phyloP scores from a whole-genome alignment of 2,329 filamentous ascomycete genomes.

The Colletotrichum scovillei region DNA sequence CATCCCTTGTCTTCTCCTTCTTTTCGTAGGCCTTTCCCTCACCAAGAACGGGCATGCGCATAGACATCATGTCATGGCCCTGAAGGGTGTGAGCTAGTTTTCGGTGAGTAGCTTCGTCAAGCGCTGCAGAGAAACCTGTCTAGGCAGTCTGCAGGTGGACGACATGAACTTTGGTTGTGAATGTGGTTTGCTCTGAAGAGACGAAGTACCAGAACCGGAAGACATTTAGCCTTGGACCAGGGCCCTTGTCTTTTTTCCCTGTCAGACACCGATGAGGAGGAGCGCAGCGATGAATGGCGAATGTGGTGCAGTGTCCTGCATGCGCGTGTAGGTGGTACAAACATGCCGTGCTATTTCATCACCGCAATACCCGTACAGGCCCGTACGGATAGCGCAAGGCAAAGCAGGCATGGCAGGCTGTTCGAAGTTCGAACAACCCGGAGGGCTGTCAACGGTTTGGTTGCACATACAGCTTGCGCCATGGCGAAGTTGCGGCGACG shows the following conservation, averaged over 20 bases:
- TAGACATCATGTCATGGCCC: not conserved
- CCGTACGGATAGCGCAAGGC: slow-evolving; percentile 9
- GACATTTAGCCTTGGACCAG: not conserved
- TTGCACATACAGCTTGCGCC: not conserved
- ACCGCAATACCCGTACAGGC: slow-evolving; percentile 6
- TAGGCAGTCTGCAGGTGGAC: not conserved
- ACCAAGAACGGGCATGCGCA: not conserved
- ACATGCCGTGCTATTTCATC: not conserved
- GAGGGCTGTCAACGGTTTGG: slow-evolving; percentile 10
- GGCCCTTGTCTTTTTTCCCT: slow-evolving; percentile 15
- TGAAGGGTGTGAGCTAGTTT: not conserved
- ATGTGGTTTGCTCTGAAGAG: not conserved
- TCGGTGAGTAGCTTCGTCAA: slow-evolving; percentile 5
- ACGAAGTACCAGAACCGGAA: not conserved
- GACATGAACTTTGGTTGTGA: slow-evolving; percentile 1
- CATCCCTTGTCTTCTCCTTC: not conserved
- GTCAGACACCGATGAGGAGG: slow-evolving; percentile 9
- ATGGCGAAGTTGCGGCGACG: not conserved
- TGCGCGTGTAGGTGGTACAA: slow-evolving; percentile 24
- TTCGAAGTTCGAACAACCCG: not conserved
- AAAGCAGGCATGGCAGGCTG: slow-evolving; percentile 8
- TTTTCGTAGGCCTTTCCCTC: not conserved
- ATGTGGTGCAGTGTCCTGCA: slow-evolving; percentile 23
- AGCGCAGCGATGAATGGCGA: slow-evolving; percentile 18
- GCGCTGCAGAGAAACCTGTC: not conserved